Percentiles rank a stretch among this genome's conserved stretches.
phyloP scores from a whole-genome alignment of 257 asterid species.

The Salvia splendens region DNA sequence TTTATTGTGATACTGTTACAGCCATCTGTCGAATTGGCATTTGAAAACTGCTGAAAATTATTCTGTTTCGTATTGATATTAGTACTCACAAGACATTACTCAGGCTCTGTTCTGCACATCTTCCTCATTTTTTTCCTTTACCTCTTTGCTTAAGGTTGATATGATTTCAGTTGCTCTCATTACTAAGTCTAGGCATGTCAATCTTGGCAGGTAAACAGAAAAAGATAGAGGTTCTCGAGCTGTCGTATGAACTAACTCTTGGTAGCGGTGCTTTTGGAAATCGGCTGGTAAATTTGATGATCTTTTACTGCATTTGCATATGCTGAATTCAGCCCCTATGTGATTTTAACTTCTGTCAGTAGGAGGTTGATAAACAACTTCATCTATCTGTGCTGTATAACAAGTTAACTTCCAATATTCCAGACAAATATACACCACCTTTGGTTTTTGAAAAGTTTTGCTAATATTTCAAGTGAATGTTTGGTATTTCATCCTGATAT shows the following conservation, averaged over 20 bases:
- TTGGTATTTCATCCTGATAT: constrained; percentile 18
- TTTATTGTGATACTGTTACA: background rate
- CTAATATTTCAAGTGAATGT: constrained; percentile 6
- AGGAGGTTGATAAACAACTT: background rate
- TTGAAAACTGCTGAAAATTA: constrained; percentile 8
- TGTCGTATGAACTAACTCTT: constrained; percentile 69
- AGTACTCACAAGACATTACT: constrained; percentile 7
- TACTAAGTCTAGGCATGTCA: constrained; percentile 65
- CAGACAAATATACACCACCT: constrained; percentile 8
- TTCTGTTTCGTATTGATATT: constrained; percentile 10
- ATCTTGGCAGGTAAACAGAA: constrained; percentile 69
- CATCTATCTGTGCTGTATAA: constrained; percentile 2
- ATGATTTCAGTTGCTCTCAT: constrained; percentile 63
- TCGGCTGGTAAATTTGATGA: constrained; percentile 63
- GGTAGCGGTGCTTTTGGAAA: constrained; percentile 72
- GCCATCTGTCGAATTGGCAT: constrained; percentile 3
- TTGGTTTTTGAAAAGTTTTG: constrained; percentile 13
- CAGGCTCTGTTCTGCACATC: constrained; percentile 26
- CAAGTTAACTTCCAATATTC: constrained; percentile 9
- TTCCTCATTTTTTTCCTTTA: background rate
- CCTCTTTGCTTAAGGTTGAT: constrained; percentile 15
- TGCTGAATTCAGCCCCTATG: constrained; percentile 11
- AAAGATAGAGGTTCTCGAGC: constrained; percentile 58
- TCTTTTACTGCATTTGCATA: constrained; percentile 19
- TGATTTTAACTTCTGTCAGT: background rate